These are phyloP conservation scores for Acorus calamus DNA, from an alignment of 106 monocot genomes.

Conservation along the genomic window DNA sequence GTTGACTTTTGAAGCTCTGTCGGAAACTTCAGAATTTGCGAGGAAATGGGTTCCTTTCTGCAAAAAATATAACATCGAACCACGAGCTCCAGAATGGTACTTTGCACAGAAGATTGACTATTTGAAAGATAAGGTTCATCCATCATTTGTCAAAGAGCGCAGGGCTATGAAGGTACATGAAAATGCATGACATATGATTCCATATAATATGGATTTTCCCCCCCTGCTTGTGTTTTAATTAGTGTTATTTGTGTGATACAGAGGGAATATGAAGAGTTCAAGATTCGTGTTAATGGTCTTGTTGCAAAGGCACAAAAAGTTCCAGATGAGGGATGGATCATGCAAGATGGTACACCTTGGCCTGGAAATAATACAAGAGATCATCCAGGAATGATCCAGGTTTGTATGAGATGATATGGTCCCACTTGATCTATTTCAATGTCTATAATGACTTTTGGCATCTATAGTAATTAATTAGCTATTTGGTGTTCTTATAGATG, in stretches of 20 bases:
- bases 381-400: conserved; percentile 70
- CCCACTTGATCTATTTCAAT: too few relatives aligned
- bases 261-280: conserved; percentile 67
- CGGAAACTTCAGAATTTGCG: conserved; percentile 91
- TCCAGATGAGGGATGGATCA: conserved; percentile 56
- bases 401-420: conserved; percentile 3
- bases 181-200: too few relatives aligned
- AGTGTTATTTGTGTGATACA: conserved; percentile 7
- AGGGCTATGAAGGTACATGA: conserved; percentile 49
- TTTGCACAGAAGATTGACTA: conserved; percentile 47
- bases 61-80: conserved; percentile 78
- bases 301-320: conserved; percentile 38
- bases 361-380: conserved; percentile 61
- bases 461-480: too few relatives aligned
- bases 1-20: conserved; percentile 67
- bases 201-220: too few relatives aligned
- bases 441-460: too few relatives aligned
- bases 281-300: conserved; percentile 44
- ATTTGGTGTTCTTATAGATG: too few relatives aligned
- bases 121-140: conserved; percentile 54
- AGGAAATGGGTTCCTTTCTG: conserved; percentile 86
- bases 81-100: conserved; percentile 89
- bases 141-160: conserved; percentile 62
- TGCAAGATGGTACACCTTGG: conserved; percentile 66
- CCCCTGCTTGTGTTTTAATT: too few relatives aligned